phyloP scores from a whole-genome alignment of 805 yeast species.

The Candida argentea region DNA sequence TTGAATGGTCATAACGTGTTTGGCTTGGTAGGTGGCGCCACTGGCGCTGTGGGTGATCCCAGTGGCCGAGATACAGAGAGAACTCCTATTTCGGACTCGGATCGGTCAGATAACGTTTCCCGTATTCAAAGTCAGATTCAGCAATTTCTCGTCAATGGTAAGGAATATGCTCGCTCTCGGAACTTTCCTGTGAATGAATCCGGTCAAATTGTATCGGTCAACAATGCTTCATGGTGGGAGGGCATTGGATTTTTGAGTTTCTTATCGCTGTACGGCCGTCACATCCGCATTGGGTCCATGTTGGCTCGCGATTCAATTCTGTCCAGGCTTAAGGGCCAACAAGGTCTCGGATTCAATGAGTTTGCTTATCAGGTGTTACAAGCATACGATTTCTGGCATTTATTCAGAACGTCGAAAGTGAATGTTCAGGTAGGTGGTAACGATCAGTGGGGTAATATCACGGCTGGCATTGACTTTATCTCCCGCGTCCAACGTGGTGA shows the following conservation, averaged over 20 bases:
- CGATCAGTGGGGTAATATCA: conserved; percentile 97
- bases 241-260: conserved; percentile 68
- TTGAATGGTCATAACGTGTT: conserved; percentile 78
- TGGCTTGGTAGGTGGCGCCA: conserved; percentile 88
- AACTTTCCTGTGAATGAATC: conserved; percentile 17
- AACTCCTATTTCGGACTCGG: conserved; percentile 39
- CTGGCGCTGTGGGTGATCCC: conserved; percentile 95
- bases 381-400: conserved; percentile 86
- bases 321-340: conserved; percentile 54
- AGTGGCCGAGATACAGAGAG: conserved; percentile 84
- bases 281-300: conserved; percentile 79
- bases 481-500: conserved; percentile 36
- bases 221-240: conserved; percentile 85
- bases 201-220: conserved; percentile 38
- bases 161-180: conserved; percentile 49
- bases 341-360: conserved; percentile 87
- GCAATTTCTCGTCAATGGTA: conserved; percentile 51
- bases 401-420: conserved; percentile 50
- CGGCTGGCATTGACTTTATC: conserved; percentile 89
- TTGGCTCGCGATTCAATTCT: conserved; percentile 81
- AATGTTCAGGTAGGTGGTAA: conserved; percentile 86
- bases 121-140: conserved; percentile 54
- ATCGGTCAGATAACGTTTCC: conserved; percentile 45
- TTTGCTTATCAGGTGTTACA: conserved; percentile 88
- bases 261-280: conserved; percentile 63